Percentiles rank a stretch among this genome's conserved stretches.
These are phyloP conservation scores for Leccinum fibrillosum DNA, from an alignment of 768 basidiomycete genomes.

Conservation along the genomic window DNA sequence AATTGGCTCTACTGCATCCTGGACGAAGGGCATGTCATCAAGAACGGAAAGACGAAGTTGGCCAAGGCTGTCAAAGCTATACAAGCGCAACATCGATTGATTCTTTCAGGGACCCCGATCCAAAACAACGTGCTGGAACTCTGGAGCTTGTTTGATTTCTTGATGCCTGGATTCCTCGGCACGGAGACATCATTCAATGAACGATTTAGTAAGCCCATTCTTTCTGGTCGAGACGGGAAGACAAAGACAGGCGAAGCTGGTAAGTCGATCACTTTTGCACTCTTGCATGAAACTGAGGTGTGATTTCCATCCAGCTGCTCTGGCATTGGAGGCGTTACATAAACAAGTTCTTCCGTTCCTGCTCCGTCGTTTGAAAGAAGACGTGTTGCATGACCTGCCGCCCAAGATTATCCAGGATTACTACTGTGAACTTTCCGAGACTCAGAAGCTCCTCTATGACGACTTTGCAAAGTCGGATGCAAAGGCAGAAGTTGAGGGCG, in stretches of 20 bases:
- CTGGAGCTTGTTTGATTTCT: conserved; percentile 98
- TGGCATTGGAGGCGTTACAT: conserved; percentile 93
- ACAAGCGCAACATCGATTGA: conserved; percentile 86
- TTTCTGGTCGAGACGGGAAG: conserved; percentile 93
- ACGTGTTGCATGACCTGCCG: conserved; percentile 91
- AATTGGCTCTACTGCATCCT: conserved; percentile 96
- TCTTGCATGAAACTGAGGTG: not conserved
- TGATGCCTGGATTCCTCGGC: conserved; percentile 99
- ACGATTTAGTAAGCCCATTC: conserved; percentile 91
- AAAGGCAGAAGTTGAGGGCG: conserved; percentile 58
- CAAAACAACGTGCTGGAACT: conserved; percentile 98
- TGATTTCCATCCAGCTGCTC: conserved; percentile 58
- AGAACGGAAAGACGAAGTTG: conserved; percentile 97
- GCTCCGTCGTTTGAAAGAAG: conserved; percentile 93
- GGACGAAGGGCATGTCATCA: conserved; percentile 98
- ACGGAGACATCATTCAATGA: conserved; percentile 94
- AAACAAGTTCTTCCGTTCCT: conserved; percentile 99
- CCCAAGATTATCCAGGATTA: conserved; percentile 99
- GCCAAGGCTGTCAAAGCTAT: conserved; percentile 94
- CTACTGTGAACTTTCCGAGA: conserved; percentile 93
- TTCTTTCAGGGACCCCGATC: conserved; percentile 96
- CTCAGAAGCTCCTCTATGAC: conserved; percentile 94
- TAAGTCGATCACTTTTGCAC: conserved; percentile 36
- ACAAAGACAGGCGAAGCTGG: conserved; percentile 93
- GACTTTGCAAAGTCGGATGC: conserved; percentile 85